phyloP scores from a whole-genome alignment of 805 yeast species.

The Dipodascopsis uninucleata region DNA sequence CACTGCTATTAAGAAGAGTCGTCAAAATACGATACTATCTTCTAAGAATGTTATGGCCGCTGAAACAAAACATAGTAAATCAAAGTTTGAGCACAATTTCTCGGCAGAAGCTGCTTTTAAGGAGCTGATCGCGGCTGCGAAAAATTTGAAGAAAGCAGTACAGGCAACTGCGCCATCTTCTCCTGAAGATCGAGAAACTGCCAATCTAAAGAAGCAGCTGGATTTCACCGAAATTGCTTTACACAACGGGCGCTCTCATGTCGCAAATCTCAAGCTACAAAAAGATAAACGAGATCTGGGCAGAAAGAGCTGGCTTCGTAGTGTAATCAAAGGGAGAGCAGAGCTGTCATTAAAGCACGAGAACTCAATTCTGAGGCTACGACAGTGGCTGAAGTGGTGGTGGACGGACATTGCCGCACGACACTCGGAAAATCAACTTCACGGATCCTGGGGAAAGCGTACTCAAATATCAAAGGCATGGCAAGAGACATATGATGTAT shows the following conservation, averaged over 20 bases:
- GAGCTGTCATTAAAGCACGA: slow-evolving; percentile 26
- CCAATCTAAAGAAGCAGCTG: slow-evolving; percentile 14
- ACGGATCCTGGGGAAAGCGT: slow-evolving; percentile 25
- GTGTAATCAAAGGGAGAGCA: slow-evolving; percentile 27
- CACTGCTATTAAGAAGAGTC: too few species aligned
- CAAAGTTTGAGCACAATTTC: slow-evolving; percentile 26
- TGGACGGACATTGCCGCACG: slow-evolving; percentile 29
- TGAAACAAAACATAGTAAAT: background rate
- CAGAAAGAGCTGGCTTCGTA: slow-evolving; percentile 19
- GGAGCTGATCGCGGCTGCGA: slow-evolving; percentile 20
- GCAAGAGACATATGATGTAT: slow-evolving; percentile 24
- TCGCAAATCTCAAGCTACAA: slow-evolving; percentile 9
- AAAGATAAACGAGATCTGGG: slow-evolving; percentile 18
- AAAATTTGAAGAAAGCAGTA: slow-evolving; percentile 5
- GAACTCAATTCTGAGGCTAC: slow-evolving; percentile 18
- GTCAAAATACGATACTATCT: background rate
- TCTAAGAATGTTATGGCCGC: background rate
- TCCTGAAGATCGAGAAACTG: slow-evolving; percentile 18
- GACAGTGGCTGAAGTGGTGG: slow-evolving; percentile 31
- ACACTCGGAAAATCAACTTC: slow-evolving; percentile 20
- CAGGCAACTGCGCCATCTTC: slow-evolving; percentile 4
- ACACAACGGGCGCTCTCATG: slow-evolving; percentile 19
- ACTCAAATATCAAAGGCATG: slow-evolving; percentile 24
- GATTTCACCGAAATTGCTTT: slow-evolving; percentile 23
- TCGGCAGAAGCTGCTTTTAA: slow-evolving; percentile 27